A percentile compares a stretch with the other conserved stretches of the same genome.
Conservation (phyloP, 208 protist genomes). For the Trypanosoma mega region DNA sequence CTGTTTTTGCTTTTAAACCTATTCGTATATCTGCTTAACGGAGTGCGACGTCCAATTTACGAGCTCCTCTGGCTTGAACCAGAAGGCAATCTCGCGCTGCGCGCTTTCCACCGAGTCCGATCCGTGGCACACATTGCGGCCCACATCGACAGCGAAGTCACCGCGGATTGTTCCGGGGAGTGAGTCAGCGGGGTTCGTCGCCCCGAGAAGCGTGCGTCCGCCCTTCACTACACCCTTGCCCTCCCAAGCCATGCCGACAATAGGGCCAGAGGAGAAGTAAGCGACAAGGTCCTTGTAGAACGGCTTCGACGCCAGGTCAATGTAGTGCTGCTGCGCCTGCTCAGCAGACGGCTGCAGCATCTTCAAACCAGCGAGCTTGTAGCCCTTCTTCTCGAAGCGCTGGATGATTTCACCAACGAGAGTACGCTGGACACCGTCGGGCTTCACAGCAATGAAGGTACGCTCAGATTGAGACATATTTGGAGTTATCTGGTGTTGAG, state of each 20-base stretch:
- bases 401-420: slow-evolving; percentile 95
- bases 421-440: slow-evolving; percentile 93
- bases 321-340: slow-evolving; percentile 90
- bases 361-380: slow-evolving; percentile 96
- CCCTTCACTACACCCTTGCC: slow-evolving; percentile 94
- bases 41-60: slow-evolving; percentile 77
- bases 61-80: slow-evolving; percentile 94
- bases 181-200: slow-evolving; percentile 93
- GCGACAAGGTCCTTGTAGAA: slow-evolving; percentile 94
- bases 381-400: slow-evolving; percentile 95
- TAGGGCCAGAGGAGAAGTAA: slow-evolving; percentile 96
- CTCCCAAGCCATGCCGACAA: slow-evolving; percentile 98
- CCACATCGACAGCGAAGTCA: slow-evolving; percentile 94
- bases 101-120: slow-evolving; percentile 94
- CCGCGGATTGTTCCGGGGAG: slow-evolving; percentile 97
- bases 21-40: slow-evolving; percentile 84
- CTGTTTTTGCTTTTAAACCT: slow-evolving; percentile 6
- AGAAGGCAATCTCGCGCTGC: slow-evolving; percentile 95
- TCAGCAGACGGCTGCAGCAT: slow-evolving; percentile 77
- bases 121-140: slow-evolving; percentile 97
- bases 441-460: slow-evolving; percentile 96
- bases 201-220: slow-evolving; percentile 94
- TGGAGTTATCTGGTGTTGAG: slow-evolving; percentile 35
- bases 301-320: slow-evolving; percentile 84
- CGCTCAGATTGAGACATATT: slow-evolving; percentile 62